Evolutionary conservation across 1,284 basidiomycete species (phyloP).

Genomic region (Cryptococcus sp.): DNA sequence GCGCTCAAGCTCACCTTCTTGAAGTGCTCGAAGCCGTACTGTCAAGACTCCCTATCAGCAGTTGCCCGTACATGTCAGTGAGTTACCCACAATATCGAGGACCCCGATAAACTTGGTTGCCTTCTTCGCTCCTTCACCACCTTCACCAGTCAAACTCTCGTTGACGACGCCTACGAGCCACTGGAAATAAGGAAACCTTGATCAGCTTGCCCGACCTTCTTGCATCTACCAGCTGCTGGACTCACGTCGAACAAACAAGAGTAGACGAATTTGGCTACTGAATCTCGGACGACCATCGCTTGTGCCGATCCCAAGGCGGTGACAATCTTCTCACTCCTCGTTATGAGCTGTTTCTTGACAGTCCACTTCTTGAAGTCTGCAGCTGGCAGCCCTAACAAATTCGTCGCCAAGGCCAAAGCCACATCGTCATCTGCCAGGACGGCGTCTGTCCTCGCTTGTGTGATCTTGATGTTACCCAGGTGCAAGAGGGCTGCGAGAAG

Average conservation of each 20-base stretch:
- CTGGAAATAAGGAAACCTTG: constrained; percentile 50
- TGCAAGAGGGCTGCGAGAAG: constrained; percentile 91
- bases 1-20: constrained; percentile 65
- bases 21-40: constrained; percentile 94
- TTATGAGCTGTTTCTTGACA: constrained; percentile 94
- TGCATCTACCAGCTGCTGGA: constrained; percentile 4
- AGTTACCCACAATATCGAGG: constrained; percentile 65
- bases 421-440: constrained; percentile 82
- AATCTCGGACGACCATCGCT: constrained; percentile 93
- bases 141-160: constrained; percentile 88
- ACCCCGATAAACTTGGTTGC: constrained; percentile 99
- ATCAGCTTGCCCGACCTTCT: background rate
- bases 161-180: constrained; percentile 98
- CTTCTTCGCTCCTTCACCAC: constrained; percentile 75
- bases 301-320: constrained; percentile 82
- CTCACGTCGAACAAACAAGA: constrained; percentile 82
- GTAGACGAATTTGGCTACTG: constrained; percentile 98
- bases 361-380: constrained; percentile 99
- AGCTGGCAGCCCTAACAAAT: constrained; percentile 85
- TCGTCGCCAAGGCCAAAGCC: constrained; percentile 76
- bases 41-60: background rate
- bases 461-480: constrained; percentile 93
- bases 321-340: constrained; percentile 93
- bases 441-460: constrained; percentile 77
- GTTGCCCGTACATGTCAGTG: constrained; percentile 20